These are phyloP conservation scores for Selenicereus undatus DNA, from an alignment of 148 eudicot species.

Conservation along the genomic window DNA sequence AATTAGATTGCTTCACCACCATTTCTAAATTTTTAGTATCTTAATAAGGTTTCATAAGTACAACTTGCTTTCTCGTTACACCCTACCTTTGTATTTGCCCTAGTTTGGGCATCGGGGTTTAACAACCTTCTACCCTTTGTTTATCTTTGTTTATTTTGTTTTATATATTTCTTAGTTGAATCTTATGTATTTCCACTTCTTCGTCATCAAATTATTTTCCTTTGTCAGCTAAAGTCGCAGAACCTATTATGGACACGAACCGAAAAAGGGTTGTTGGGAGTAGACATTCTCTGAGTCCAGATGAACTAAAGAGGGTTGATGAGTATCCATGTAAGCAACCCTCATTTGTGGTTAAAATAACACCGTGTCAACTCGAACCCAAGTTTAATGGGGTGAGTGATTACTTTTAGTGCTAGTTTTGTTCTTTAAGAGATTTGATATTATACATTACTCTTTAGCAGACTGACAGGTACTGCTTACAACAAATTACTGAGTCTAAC, in stretches of 20 bases:
- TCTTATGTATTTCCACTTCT: not conserved
- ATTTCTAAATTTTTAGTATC: no score
- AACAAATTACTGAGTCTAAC: no score
- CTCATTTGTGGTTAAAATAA: conserved; percentile 4
- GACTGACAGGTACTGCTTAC: not conserved
- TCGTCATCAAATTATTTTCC: not conserved
- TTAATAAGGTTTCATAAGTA: no score
- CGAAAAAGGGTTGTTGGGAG: not conserved
- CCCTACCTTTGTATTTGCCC: no score
- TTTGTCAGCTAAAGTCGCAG: conserved; percentile 6
- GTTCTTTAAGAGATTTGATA: not conserved
- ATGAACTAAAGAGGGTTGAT: not conserved
- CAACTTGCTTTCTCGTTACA: no score
- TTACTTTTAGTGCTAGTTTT: not conserved
- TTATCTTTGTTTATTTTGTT: no score
- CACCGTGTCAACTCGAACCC: not conserved
- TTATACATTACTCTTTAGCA: not conserved
- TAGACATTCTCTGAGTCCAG: not conserved
- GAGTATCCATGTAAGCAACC: not conserved
- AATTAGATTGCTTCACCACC: no score
- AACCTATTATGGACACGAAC: not conserved
- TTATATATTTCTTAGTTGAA: not conserved
- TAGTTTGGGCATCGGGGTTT: no score
- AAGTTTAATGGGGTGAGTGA: not conserved
- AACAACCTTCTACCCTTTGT: no score